Conservation (phyloP, 106 monocot genomes). For the Chionographis japonica region DNA sequence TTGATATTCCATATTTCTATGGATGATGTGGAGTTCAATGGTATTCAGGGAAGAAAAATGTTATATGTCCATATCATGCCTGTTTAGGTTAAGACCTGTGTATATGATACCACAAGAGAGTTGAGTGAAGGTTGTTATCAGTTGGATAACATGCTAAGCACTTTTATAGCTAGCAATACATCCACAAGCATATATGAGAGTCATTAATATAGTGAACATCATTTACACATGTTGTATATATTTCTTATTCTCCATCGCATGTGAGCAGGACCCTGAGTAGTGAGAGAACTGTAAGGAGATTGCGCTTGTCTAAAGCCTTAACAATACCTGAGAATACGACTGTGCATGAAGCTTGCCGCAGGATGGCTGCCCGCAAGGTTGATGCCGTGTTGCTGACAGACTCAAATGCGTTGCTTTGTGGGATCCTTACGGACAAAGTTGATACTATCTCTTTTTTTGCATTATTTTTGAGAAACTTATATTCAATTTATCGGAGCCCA, state of each 20-base stretch:
- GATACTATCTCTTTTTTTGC: neutral
- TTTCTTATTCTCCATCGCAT: neutral
- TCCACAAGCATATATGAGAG: neutral
- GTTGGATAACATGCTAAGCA: too few relatives aligned
- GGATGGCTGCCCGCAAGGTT: conserved; percentile 76
- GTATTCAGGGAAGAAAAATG: too few relatives aligned
- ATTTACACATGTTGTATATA: too few relatives aligned
- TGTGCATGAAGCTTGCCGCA: conserved; percentile 62
- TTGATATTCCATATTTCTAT: too few relatives aligned
- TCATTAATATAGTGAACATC: too few relatives aligned
- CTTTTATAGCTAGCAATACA: neutral
- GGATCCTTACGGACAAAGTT: conserved; percentile 91
- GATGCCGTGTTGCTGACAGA: conserved; percentile 87
- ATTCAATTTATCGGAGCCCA: neutral
- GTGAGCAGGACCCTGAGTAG: conserved; percentile 30
- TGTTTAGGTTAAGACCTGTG: too few relatives aligned
- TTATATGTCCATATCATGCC: too few relatives aligned
- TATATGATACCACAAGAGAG: too few relatives aligned
- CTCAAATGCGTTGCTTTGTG: conserved; percentile 90
- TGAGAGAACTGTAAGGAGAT: conserved; percentile 86
- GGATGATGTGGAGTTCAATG: too few relatives aligned
- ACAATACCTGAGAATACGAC: conserved; percentile 81
- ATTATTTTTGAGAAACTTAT: neutral
- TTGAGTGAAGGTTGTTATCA: too few relatives aligned
- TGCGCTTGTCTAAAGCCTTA: conserved; percentile 73